These are phyloP conservation scores for Pyrus communis DNA, from an alignment of 306 rosid genomes.

Conservation along the genomic window DNA sequence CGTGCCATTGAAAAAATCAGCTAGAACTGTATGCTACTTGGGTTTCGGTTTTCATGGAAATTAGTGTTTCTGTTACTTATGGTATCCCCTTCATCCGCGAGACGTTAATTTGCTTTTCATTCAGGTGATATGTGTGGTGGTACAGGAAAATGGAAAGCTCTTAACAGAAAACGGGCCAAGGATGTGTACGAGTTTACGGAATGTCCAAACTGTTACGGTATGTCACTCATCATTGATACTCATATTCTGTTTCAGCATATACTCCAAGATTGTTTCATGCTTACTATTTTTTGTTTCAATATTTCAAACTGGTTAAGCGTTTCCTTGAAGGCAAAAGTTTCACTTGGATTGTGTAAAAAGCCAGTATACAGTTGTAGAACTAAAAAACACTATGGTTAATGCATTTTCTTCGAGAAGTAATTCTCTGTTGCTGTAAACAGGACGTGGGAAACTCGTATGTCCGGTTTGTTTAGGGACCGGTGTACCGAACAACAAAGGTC, in stretches of 20 bases:
- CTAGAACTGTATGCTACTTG: background rate
- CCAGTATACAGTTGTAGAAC: background rate
- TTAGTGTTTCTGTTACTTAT: background rate
- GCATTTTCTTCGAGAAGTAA: background rate
- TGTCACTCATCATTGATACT: background rate
- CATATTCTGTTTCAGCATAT: background rate
- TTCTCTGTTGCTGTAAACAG: conserved; percentile 29
- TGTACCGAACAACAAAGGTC: conserved; percentile 85
- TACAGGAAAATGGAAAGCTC: conserved; percentile 99
- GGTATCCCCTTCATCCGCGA: conserved; percentile 4
- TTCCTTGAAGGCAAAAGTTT: background rate
- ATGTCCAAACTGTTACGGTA: conserved; percentile 98
- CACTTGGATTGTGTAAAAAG: background rate
- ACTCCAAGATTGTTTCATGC: background rate
- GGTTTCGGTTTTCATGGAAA: background rate
- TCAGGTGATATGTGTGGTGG: conserved; percentile 99
- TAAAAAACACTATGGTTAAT: background rate
- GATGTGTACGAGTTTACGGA: conserved; percentile 91
- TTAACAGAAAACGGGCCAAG: conserved; percentile 86
- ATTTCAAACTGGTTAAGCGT: too few species aligned
- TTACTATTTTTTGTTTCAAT: too few species aligned
- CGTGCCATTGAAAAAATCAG: background rate
- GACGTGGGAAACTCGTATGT: conserved; percentile 91
- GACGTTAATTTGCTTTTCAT: conserved; percentile 32
- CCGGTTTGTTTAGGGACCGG: conserved; percentile 97